Conservation (phyloP, 1,139 yeast genomes). For the Pichia sp. region DNA sequence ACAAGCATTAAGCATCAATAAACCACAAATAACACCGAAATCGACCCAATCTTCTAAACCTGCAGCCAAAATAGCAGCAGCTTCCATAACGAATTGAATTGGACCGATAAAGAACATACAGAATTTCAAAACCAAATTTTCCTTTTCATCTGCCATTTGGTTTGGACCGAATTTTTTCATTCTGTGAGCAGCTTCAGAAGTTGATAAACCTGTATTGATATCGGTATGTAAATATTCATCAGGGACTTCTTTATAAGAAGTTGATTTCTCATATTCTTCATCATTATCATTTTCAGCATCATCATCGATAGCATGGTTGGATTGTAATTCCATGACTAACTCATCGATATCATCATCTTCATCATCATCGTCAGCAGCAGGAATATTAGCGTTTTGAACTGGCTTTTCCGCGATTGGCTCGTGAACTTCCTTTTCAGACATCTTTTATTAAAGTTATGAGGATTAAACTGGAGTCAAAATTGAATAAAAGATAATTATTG, state of each 20-base stretch:
- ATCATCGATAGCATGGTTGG: slow-evolving; percentile 35
- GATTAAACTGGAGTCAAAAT: background rate
- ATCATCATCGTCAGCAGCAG: slow-evolving; percentile 16
- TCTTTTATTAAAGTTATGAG: slow-evolving; percentile 1
- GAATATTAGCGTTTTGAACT: slow-evolving; percentile 4
- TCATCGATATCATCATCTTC: slow-evolving; percentile 54
- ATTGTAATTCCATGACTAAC: slow-evolving; percentile 82
- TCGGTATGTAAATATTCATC: slow-evolving; percentile 87
- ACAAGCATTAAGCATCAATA: slow-evolving; percentile 78
- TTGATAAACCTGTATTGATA: slow-evolving; percentile 70
- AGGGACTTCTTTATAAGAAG: slow-evolving; percentile 62
- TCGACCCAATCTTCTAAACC: slow-evolving; percentile 99
- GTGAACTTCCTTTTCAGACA: slow-evolving; percentile 17
- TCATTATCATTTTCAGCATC: slow-evolving; percentile 45
- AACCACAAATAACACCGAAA: slow-evolving; percentile 94
- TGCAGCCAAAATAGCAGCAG: slow-evolving; percentile 95
- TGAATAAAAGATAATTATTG: background rate
- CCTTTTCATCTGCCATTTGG: slow-evolving; percentile 92
- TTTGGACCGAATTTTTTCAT: slow-evolving; percentile 91
- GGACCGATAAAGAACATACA: slow-evolving; percentile 95
- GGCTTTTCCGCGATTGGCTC: slow-evolving; percentile 16
- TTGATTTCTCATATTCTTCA: slow-evolving; percentile 43
- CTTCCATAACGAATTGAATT: slow-evolving; percentile 98
- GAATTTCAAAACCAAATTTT: slow-evolving; percentile 76
- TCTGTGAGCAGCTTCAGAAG: slow-evolving; percentile 78